Percentiles rank a stretch among this genome's conserved stretches.
Conservation (phyloP, 805 yeast species). For the Clavispora carvajalis region DNA sequence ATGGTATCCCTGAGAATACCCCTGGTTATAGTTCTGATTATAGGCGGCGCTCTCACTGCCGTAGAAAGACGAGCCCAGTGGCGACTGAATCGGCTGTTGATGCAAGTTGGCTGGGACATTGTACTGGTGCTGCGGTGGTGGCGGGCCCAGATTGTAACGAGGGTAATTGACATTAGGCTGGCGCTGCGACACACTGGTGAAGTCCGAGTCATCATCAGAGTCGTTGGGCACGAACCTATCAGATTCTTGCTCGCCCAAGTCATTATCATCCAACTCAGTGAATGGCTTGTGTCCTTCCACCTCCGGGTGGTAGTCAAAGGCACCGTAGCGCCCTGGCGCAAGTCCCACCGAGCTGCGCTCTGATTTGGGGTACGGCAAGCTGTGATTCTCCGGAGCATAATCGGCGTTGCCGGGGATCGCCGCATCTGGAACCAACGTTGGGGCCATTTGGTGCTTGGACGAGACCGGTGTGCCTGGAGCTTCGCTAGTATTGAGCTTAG, state of each 20-base stretch:
- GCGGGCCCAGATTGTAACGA: not conserved
- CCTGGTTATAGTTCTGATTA: constrained; percentile 9
- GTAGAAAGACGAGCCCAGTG: constrained; percentile 6
- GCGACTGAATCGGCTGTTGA: not conserved
- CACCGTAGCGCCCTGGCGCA: constrained; percentile 20
- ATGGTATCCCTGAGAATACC: constrained; percentile 3
- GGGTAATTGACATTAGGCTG: constrained; percentile 51
- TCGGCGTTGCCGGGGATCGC: constrained; percentile 23
- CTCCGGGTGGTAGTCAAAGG: constrained; percentile 41
- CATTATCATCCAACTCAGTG: constrained; percentile 31
- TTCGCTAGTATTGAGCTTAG: constrained; percentile 20
- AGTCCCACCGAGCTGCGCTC: constrained; percentile 13
- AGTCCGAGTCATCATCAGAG: constrained; percentile 52
- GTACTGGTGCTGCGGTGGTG: constrained; percentile 4
- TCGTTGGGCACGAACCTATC: constrained; percentile 12
- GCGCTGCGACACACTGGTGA: constrained; percentile 76
- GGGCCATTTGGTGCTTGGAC: constrained; percentile 28
- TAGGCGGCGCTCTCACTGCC: constrained; percentile 9
- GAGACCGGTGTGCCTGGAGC: constrained; percentile 32
- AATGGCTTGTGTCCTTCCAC: constrained; percentile 44
- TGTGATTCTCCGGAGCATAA: constrained; percentile 6
- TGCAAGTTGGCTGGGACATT: constrained; percentile 5
- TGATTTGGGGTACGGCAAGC: constrained; percentile 22
- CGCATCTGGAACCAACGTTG: constrained; percentile 22
- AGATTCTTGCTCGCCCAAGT: constrained; percentile 8